Conservation (phyloP, 2,329 filamentous ascomycete species). For the Byssothecium circinans region DNA sequence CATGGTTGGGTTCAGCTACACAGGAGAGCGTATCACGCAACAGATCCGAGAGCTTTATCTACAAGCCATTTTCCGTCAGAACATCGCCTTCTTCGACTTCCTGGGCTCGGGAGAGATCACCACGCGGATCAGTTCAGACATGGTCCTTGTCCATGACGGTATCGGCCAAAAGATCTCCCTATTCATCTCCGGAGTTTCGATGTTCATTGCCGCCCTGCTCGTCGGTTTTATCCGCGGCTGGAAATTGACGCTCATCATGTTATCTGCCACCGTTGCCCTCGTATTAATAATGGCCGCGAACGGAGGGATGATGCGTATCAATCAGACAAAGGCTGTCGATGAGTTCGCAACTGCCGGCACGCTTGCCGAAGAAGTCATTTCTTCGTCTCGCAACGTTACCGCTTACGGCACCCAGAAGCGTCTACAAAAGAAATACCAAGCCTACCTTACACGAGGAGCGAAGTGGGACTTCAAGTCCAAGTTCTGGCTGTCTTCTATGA, state of each 20-base stretch:
- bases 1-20: conserved; percentile 84
- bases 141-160: conserved; percentile 90
- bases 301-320: conserved; percentile 76
- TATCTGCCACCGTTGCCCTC: conserved; percentile 76
- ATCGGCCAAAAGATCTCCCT: conserved; percentile 55
- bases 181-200: conserved; percentile 37
- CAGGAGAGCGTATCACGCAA: conserved; percentile 52
- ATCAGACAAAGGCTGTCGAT: conserved; percentile 69
- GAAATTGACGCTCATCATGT: conserved; percentile 88
- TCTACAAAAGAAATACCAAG: conserved; percentile 82
- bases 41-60: conserved; percentile 64
- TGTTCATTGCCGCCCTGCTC: conserved; percentile 83
- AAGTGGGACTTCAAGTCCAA: conserved; percentile 77
- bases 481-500: conserved; percentile 71
- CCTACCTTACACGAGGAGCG: conserved; percentile 72
- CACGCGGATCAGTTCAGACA: conserved; percentile 95
- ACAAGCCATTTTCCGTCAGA: conserved; percentile 51
- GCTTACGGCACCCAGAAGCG: conserved; percentile 94
- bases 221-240: conserved; percentile 92
- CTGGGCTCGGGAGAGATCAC: conserved; percentile 93
- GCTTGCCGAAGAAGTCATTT: conserved; percentile 90
- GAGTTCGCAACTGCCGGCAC: conserved; percentile 84
- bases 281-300: conserved; percentile 74
- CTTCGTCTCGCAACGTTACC: conserved; percentile 86
- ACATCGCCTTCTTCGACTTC: conserved; percentile 65